Conservation (phyloP, 805 yeast genomes). For the Hanseniaspora thailandica region DNA sequence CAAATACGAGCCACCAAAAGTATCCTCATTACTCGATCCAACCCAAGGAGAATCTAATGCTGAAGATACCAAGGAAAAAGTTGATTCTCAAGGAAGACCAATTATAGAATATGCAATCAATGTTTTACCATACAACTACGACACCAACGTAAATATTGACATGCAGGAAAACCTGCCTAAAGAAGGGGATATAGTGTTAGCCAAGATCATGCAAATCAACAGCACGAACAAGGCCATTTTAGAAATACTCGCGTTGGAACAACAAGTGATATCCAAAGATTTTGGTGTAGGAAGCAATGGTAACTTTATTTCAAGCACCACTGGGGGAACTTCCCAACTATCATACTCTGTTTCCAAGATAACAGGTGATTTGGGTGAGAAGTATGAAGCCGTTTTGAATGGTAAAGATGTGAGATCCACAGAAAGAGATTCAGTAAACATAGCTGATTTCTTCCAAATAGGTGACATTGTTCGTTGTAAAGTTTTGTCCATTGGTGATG, state of each 20-base stretch:
- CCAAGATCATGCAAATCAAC: constrained; percentile 51
- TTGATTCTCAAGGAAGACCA: constrained; percentile 12
- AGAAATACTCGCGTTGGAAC: constrained; percentile 62
- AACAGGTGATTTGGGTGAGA: constrained; percentile 72
- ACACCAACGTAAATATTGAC: constrained; percentile 20
- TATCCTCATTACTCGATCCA: constrained; percentile 10
- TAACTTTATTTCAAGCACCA: constrained; percentile 30
- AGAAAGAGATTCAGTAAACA: constrained; percentile 75
- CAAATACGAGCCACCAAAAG: constrained; percentile 21
- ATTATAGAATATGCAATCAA: constrained; percentile 23
- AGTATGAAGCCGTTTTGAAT: constrained; percentile 75
- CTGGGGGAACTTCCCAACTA: constrained; percentile 47
- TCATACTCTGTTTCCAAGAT: constrained; percentile 34
- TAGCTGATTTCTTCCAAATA: constrained; percentile 70
- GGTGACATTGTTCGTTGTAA: constrained; percentile 85
- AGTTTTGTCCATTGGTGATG: constrained; percentile 82
- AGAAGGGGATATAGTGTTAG: constrained; percentile 74
- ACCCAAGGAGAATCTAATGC: constrained; percentile 15
- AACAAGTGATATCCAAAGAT: constrained; percentile 46
- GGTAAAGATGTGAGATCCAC: constrained; percentile 83
- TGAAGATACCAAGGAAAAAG: neutral
- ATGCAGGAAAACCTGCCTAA: constrained; percentile 52
- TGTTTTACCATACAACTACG: constrained; percentile 22
- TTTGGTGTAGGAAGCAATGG: constrained; percentile 57
- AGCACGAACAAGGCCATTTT: constrained; percentile 60